Base-by-base conservation (phyloP, 2,329 filamentous ascomycete genomes). In the Paracoccidioides lutzii region DNA sequence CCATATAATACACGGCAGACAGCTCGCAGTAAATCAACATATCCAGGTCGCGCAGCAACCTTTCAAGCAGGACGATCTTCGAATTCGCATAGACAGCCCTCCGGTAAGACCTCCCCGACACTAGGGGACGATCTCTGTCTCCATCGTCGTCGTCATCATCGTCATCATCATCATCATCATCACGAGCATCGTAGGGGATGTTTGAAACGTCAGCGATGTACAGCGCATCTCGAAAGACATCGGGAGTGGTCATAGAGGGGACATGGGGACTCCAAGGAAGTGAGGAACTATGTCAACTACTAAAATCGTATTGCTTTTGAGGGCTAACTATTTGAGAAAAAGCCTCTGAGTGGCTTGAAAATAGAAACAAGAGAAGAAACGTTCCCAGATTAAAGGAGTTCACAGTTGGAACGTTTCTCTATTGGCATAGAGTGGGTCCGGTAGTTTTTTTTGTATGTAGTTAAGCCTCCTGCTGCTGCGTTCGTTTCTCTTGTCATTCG, bases 1-100 rank as follows among this genome's bases (percentile, higher is more conserved):
- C 81, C 69, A 83, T 75, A 66, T 84, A 81, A 67, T 84, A 84
- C 57, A 83, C 67, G 6, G 76, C 74, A 41, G 81, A 80, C 57
- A 84, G 70, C 70, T 84, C 73, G 65, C 81, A 77, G 69, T 82
- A 84, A 55, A 82, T 75, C 50, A 82, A 64, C 61, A 80, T 75
- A 62, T 84, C 81, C 45, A 84, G 67, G 62, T 78, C 76, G 55
- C 76, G 74, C 58, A 83, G 71, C 52, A 83, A 65, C 54, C 79
- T 75, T 61, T 81, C 77, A 43, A 84, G 74, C 60, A 78, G 68
- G 30, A 71, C 69, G 30, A 70, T 68, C 61, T 76, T 73, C 55
- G 72, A 71, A 32, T 68, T 65, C 5, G 66, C 64, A 57, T 70
- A 69, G 33, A 65, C 62, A 59, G 67, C 70, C 60, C 62, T 55